A percentile compares a stretch with the other conserved stretches of the same genome.
Conservation (phyloP, 2,329 filamentous ascomycete species). For the Metarhizium album region DNA sequence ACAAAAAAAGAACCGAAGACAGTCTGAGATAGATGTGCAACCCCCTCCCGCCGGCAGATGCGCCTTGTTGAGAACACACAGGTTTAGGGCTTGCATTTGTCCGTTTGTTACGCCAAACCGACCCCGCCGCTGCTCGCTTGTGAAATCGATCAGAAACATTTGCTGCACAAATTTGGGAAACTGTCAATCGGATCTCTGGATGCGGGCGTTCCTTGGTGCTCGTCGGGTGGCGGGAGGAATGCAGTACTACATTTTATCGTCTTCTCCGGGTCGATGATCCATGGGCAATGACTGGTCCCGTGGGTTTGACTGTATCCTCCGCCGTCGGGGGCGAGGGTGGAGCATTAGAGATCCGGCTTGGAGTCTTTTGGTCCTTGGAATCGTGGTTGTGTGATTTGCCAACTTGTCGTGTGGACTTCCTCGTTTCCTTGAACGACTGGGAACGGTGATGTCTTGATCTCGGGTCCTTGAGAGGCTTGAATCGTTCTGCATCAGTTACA, state of each 20-base stretch:
- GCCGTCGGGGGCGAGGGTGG: neutral
- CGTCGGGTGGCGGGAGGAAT: neutral
- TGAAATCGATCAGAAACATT: neutral
- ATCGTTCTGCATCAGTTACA: neutral
- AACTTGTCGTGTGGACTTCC: neutral
- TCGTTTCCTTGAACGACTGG: neutral
- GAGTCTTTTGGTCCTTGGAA: neutral
- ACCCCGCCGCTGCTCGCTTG: neutral
- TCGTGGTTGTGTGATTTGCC: neutral
- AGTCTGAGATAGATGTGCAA: no score
- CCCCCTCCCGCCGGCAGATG: neutral
- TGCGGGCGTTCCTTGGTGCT: neutral
- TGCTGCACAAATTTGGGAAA: neutral
- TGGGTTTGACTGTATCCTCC: neutral
- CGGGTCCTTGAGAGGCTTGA: neutral
- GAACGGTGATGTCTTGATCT: neutral
- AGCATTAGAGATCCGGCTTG: neutral
- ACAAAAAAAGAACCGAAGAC: neutral
- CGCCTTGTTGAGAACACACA: neutral
- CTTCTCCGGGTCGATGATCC: slow-evolving; percentile 4
- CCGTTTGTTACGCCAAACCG: neutral
- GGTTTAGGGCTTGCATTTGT: neutral
- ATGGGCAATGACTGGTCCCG: slow-evolving; percentile 4
- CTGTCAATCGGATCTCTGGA: neutral
- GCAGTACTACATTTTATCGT: neutral